phyloP scores from a whole-genome alignment of 495 filamentous ascomycete species.

The Penicillium mononematosum region DNA sequence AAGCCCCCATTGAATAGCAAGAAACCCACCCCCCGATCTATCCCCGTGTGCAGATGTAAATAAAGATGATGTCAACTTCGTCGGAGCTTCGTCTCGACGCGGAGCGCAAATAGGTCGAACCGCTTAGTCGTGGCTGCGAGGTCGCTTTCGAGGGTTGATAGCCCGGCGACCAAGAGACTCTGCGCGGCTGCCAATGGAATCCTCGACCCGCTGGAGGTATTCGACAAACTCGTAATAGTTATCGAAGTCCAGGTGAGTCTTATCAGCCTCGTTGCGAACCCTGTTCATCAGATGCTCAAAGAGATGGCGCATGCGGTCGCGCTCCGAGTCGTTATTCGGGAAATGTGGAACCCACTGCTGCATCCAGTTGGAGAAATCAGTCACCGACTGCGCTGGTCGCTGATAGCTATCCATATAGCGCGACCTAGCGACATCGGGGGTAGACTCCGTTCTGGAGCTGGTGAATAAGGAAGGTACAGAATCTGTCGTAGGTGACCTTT shows the following conservation, averaged over 20 bases:
- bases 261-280: slow-evolving; percentile 4
- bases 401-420: slow-evolving; percentile 12
- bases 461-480: slow-evolving; percentile 11
- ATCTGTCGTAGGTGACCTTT: slow-evolving; percentile 1
- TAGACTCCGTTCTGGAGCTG: slow-evolving; percentile 4
- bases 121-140: slow-evolving; percentile 4
- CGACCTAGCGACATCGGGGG: neutral
- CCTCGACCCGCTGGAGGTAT: slow-evolving; percentile 18
- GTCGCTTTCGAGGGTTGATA: slow-evolving; percentile 9
- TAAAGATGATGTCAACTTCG: neutral
- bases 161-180: slow-evolving; percentile 1
- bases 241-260: slow-evolving; percentile 10
- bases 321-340: neutral
- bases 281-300: slow-evolving; percentile 10
- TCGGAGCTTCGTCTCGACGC: neutral
- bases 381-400: slow-evolving; percentile 8
- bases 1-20: neutral
- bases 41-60: neutral
- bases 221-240: slow-evolving; percentile 15
- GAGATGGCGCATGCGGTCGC: slow-evolving; percentile 19
- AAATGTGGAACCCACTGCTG: slow-evolving; percentile 15
- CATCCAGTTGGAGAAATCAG: slow-evolving; percentile 18
- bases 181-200: neutral
- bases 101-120: neutral
- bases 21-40: neutral